Conservation (phyloP, 1,284 basidiomycete genomes). For the Wolfiporia cocos region DNA sequence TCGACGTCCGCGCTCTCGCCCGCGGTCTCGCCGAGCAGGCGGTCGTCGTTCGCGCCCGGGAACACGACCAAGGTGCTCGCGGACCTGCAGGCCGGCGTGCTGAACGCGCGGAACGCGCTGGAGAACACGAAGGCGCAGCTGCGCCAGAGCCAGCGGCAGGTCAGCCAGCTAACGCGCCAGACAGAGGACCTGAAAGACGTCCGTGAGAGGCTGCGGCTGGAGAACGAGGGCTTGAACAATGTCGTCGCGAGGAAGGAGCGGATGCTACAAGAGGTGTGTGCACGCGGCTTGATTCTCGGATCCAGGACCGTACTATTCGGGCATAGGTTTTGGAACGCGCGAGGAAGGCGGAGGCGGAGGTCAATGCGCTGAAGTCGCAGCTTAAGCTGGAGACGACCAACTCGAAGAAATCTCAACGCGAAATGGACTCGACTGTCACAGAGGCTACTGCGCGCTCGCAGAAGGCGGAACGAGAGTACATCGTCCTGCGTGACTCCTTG, state of each 20-base stretch:
- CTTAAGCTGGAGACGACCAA: conserved; percentile 66
- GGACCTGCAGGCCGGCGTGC: conserved; percentile 76
- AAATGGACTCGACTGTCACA: conserved; percentile 65
- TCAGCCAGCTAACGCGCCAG: conserved; percentile 74
- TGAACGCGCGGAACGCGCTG: conserved; percentile 70
- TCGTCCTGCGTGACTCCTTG: conserved; percentile 67
- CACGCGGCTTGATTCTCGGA: background rate
- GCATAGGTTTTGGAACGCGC: conserved; percentile 72
- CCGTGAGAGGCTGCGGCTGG: conserved; percentile 70
- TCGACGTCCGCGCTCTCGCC: conserved; percentile 22
- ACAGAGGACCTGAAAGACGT: conserved; percentile 84
- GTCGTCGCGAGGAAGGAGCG: conserved; percentile 84
- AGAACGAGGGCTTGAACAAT: conserved; percentile 82
- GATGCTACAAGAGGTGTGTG: conserved; percentile 67
- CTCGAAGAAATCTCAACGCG: conserved; percentile 68
- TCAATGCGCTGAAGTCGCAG: conserved; percentile 54
- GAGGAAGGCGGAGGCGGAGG: conserved; percentile 75
- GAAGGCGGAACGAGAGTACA: conserved; percentile 74
- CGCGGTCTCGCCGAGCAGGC: conserved; percentile 28
- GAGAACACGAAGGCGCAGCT: conserved; percentile 81
- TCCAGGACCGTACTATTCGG: background rate
- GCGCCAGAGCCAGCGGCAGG: conserved; percentile 68
- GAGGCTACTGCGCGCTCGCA: conserved; percentile 73
- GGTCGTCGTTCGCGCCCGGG: conserved; percentile 62
- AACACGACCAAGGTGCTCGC: conserved; percentile 80